A percentile compares a stretch with the other conserved stretches of the same genome.
These are phyloP conservation scores for Diaporthe sp. DNA, from an alignment of 2,329 filamentous ascomycete genomes.

Conservation along the genomic window DNA sequence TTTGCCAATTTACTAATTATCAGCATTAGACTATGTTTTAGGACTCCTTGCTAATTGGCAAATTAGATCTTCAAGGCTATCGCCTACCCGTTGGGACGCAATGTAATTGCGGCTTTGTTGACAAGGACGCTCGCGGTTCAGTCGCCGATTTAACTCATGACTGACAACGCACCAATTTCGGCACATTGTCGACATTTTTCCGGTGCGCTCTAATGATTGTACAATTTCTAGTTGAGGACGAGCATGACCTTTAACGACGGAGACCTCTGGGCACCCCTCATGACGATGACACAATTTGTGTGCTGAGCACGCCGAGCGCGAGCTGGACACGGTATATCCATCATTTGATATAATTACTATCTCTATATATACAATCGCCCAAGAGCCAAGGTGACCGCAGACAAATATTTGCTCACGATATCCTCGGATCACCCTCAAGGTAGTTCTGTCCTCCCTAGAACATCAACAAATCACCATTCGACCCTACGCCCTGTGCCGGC, in stretches of 20 bases:
- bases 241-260: not conserved
- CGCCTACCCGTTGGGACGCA: not conserved
- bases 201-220: no score
- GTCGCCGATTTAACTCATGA: no score
- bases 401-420: not conserved
- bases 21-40: not conserved
- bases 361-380: not conserved
- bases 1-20: not conserved
- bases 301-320: not conserved
- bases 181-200: no score
- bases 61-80: not conserved
- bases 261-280: not conserved
- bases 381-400: not conserved
- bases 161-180: no score
- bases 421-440: not conserved
- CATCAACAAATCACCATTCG: slow-evolving; percentile 80
- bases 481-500: slow-evolving; percentile 73
- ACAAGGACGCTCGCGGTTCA: not conserved
- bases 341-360: slow-evolving; percentile 2
- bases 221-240: not conserved
- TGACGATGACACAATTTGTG: not conserved
- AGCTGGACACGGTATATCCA: not conserved
- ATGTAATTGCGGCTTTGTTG: not conserved
- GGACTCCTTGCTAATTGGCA: not conserved
- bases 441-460: slow-evolving; percentile 57